phyloP scores from a whole-genome alignment of 306 rosid species.

The Begonia masoniana region DNA sequence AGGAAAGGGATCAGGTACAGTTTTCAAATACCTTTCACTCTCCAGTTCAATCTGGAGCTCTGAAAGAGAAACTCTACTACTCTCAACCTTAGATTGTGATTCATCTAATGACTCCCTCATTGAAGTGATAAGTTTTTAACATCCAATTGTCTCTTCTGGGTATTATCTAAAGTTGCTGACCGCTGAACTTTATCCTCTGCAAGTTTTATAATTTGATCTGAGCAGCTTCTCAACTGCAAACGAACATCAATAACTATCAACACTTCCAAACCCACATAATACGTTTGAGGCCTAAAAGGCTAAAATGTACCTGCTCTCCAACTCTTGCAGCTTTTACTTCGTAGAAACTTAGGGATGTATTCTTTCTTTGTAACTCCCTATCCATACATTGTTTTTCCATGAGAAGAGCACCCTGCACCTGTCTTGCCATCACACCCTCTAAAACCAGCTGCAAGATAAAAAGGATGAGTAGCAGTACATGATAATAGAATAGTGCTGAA shows the following conservation, averaged over 20 bases:
- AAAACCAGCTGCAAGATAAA: conserved; percentile 60
- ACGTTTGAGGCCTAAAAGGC: conserved; percentile 3
- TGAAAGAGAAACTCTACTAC: conserved; percentile 34
- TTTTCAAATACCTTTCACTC: conserved; percentile 56
- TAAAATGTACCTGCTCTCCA: conserved; percentile 64
- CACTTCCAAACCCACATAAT: not conserved
- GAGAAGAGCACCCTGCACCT: conserved; percentile 43
- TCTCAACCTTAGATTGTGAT: conserved; percentile 41
- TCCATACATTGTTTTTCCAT: conserved; percentile 51
- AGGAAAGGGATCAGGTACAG: conserved; percentile 2
- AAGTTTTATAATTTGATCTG: conserved; percentile 56
- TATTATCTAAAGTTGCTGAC: conserved; percentile 38
- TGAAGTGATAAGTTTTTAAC: conserved; percentile 50
- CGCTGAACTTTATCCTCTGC: conserved; percentile 42
- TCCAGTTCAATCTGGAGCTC: conserved; percentile 65
- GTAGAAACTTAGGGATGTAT: conserved; percentile 47
- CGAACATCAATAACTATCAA: not conserved
- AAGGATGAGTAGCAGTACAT: too few species aligned
- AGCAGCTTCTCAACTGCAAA: conserved; percentile 56
- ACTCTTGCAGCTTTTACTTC: conserved; percentile 58
- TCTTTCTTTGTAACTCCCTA: conserved; percentile 58
- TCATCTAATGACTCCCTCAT: conserved; percentile 42
- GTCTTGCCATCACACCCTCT: conserved; percentile 72
- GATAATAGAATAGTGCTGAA: not conserved
- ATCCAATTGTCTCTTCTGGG: conserved; percentile 53